Evolutionary conservation across 768 basidiomycete species (phyloP).

Genomic region (Pseudohyphozyma bogoriensis): DNA sequence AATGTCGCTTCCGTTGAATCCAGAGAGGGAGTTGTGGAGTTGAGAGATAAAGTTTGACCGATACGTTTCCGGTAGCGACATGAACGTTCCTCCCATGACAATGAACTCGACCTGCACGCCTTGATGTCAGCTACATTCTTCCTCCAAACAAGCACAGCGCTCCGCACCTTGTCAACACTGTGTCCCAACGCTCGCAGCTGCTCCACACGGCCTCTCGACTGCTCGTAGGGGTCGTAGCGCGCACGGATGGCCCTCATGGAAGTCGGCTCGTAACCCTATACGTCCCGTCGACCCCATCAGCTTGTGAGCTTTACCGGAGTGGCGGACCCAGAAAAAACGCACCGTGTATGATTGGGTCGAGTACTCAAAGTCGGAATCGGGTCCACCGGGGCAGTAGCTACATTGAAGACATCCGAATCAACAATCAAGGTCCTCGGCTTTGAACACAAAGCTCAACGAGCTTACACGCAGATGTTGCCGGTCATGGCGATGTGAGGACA

Average conservation of each 20-base stretch:
- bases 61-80: conserved; percentile 98
- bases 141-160: too few species aligned
- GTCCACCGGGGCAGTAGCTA: conserved; percentile 96
- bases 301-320: neutral
- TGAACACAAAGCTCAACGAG: neutral
- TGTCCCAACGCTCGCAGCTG: conserved; percentile 93
- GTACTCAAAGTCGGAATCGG: conserved; percentile 98
- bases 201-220: conserved; percentile 87
- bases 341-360: conserved; percentile 67
- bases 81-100: conserved; percentile 83
- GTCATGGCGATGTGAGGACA: conserved; percentile 99
- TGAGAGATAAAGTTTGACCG: conserved; percentile 87
- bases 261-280: conserved; percentile 91
- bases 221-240: conserved; percentile 92
- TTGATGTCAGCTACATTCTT: too few species aligned
- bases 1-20: conserved; percentile 79
- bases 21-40: conserved; percentile 90
- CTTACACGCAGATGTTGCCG: conserved; percentile 96
- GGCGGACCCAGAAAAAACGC: neutral
- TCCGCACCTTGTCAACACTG: conserved; percentile 80
- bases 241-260: conserved; percentile 98
- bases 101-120: conserved; percentile 27
- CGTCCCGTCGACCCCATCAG: neutral
- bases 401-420: too few species aligned
- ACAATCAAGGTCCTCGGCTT: too few species aligned